Conservation (phyloP, 1,284 basidiomycete species). For the Irpex rosettiformis region DNA sequence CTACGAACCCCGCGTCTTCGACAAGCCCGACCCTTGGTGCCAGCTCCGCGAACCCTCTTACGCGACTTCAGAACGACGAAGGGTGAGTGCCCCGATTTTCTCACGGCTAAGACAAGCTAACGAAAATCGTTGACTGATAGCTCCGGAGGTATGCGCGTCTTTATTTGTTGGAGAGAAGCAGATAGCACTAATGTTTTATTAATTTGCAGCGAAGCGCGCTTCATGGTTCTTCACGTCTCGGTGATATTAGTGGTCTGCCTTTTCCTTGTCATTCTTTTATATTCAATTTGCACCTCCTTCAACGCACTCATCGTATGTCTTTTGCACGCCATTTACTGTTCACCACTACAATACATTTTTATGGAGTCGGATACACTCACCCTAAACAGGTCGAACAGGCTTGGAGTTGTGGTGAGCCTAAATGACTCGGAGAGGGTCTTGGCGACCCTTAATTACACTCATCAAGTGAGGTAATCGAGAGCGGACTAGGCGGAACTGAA, state of each 20-base stretch:
- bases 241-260: conserved; percentile 42
- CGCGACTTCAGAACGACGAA: conserved; percentile 77
- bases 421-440: background rate
- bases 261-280: conserved; percentile 12
- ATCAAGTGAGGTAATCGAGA: background rate
- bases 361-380: conserved; percentile 24
- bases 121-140: conserved; percentile 19
- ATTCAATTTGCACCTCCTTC: conserved; percentile 25
- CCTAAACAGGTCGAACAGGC: conserved; percentile 6
- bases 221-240: conserved; percentile 81
- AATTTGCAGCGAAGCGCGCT: conserved; percentile 68
- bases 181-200: conserved; percentile 14
- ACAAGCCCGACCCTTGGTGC: conserved; percentile 42
- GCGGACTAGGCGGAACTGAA: background rate
- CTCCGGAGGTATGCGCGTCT: conserved; percentile 26
- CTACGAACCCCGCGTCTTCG: conserved; percentile 31
- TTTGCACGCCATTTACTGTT: conserved; percentile 35
- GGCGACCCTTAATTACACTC: background rate
- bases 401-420: background rate
- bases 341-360: conserved; percentile 24
- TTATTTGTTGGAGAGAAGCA: conserved; percentile 17
- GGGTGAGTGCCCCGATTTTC: conserved; percentile 50
- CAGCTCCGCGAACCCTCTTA: conserved; percentile 54
- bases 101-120: conserved; percentile 17
- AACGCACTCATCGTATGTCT: conserved; percentile 30